Base-by-base conservation (phyloP, 2,329 filamentous ascomycete species). In the Aurifilum marmelostoma region DNA sequence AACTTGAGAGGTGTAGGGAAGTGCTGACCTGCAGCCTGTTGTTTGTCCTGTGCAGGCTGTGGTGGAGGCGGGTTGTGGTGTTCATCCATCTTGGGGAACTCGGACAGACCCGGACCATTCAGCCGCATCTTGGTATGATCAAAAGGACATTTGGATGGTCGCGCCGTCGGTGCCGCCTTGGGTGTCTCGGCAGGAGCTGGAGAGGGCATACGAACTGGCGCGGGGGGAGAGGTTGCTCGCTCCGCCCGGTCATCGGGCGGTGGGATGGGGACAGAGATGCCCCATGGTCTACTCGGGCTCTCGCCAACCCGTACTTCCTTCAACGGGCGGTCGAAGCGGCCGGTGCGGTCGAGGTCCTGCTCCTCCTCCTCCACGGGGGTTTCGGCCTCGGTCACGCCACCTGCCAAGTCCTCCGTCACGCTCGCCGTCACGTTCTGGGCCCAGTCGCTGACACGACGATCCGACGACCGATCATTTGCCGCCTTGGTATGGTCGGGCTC, bases 241-340 rank as follows among this genome's bases (percentile, higher is more conserved):
- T 78, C 77, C 50, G 88, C 79, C 2, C 94, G 94, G 12, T 67
- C 60, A 37, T 71, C 69, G 1, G 64, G 61, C 4, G 58, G 66
- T 1, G 69, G 69, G n/a, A 69, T 67, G 14, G 69, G 69, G 0
- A 97, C 90, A 6, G 89, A 88, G 65, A 97, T 97, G 7, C 94
- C 94, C 94, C 94, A 97, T 18, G 95, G 95, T 59, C 95, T 87
- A 78, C 92, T 97, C 6, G 95, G 95, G 18, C 93, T 97, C 79
- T 98, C 95, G 58, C 95, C 95, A 29, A 98, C 89, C n/a, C 95
- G 87, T 12, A 98, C 88, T 74, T 97, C 95, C 76, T 95, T 93
- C 65, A 98, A 79, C 0, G 92, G 90, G 59, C 94, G 88, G 73
- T 97, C 93, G 77, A 97, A 97, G 75, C 90, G 92, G 68, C 89